Base-by-base conservation (phyloP, 495 filamentous ascomycete species). In the Oleoguttula mirabilis region DNA sequence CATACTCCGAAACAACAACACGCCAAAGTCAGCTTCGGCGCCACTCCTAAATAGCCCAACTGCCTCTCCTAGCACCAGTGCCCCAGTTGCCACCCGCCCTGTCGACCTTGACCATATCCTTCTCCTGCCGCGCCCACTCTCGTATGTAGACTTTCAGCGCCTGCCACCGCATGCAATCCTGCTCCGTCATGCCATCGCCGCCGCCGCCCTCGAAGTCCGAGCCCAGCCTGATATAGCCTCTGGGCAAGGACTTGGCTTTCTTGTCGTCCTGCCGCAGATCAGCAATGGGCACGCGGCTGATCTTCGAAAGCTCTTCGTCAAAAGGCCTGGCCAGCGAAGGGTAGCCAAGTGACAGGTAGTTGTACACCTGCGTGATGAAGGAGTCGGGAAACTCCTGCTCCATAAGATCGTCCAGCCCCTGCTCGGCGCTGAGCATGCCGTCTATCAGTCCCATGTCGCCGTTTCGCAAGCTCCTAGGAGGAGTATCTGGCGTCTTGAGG, bases 341-440 rank as follows among this genome's bases (percentile, higher is more conserved):
- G 58, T 92, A 95, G 3, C 88, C 87, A 16, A 95, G 71, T 1
- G 84, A 92, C 11, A 95, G 69, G 62, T 95, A 95, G 57, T 95
- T 94, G 66, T 88, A 95, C 14, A 95, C 84, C 60, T 95, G 87
- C 2, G 85, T 92, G 30, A 94, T 75, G 62, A 94, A 88, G n/a
- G 62, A 68, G 59, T 93, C 84, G 43, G 77, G 59, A 51, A 87
- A 86, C 55, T 90, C 84, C 35, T 66, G 61, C 10, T 74, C 66
- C 28, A 81, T 68, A 23, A 66, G 55, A 30, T 75, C 7, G 38
- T 60, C 59, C 32, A 52, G 32, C 0, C 37, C 31, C 22, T 32
- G 41, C 23, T 50, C 47, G 27, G 36, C 68, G 46, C 70, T 68
- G 12, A 62, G 55, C 23, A 48, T 20, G 21, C 23, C 27, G 37